Conservation (phyloP, 2,329 filamentous ascomycete species). For the Zymoseptoria ardabiliae region DNA sequence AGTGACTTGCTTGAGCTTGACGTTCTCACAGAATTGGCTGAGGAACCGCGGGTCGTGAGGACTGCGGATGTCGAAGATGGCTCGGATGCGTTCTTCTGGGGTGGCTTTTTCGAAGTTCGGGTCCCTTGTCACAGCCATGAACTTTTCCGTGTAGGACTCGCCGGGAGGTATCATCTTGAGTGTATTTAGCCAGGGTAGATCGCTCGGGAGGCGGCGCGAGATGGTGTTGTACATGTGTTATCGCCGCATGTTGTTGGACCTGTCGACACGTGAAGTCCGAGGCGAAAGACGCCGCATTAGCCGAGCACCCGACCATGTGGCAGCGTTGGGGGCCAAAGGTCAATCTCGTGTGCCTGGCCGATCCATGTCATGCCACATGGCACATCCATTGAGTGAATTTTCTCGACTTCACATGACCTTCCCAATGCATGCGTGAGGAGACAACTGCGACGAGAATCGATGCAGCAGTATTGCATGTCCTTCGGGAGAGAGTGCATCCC, state of each 20-base stretch:
- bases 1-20: conserved; percentile 26
- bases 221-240: neutral
- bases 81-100: conserved; percentile 21
- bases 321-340: neutral
- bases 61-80: conserved; percentile 10
- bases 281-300: neutral
- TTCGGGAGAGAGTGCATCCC: neutral
- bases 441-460: neutral
- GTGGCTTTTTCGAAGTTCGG: conserved; percentile 13
- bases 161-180: conserved; percentile 10
- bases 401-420: neutral
- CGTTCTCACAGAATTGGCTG: conserved; percentile 18
- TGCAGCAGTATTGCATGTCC: neutral
- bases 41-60: conserved; percentile 13
- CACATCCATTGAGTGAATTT: too few species aligned
- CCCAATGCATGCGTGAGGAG: neutral
- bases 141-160: conserved; percentile 2
- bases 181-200: neutral
- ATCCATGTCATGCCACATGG: too few species aligned
- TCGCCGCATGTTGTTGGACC: neutral
- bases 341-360: too few species aligned
- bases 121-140: neutral
- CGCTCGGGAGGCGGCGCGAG: neutral
- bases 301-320: neutral
- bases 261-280: neutral